Percentiles rank a stretch among this genome's conserved stretches.
Evolutionary conservation across 108 stramenopile species (phyloP).

Genomic region (Nannochloropsis gaditana): DNA sequence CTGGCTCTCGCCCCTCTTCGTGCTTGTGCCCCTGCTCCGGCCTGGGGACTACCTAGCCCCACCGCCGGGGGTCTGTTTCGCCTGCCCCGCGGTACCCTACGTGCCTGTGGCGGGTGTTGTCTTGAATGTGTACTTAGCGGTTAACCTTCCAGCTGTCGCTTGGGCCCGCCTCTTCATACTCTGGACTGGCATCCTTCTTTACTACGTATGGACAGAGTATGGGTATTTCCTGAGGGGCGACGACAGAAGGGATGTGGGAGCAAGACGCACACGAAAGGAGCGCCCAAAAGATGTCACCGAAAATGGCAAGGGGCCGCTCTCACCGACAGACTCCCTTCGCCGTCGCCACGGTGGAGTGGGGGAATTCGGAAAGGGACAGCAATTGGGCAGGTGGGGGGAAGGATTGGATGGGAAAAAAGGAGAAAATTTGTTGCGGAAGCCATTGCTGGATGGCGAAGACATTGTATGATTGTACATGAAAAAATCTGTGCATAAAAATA

Average conservation of each 20-base stretch:
- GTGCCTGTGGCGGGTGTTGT: not conserved
- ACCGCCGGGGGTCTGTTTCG: not conserved
- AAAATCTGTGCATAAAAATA: not conserved
- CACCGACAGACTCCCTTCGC: too few relatives aligned
- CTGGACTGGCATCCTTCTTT: not conserved
- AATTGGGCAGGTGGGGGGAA: not conserved
- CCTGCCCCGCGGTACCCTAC: not conserved
- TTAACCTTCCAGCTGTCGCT: not conserved
- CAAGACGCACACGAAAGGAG: too few relatives aligned
- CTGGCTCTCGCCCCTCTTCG: not conserved
- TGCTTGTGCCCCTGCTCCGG: not conserved
- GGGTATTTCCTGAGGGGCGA: not conserved
- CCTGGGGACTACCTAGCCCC: constrained; percentile 8
- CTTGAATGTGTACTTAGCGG: not conserved
- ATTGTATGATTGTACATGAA: not conserved
- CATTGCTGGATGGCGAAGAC: not conserved
- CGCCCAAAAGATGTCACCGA: too few relatives aligned
- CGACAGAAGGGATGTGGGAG: too few relatives aligned
- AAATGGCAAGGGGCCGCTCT: too few relatives aligned
- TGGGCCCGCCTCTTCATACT: not conserved
- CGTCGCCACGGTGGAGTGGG: too few relatives aligned
- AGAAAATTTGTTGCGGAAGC: not conserved
- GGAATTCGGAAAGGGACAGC: too few relatives aligned
- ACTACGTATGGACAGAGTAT: constrained; percentile 14
- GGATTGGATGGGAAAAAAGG: not conserved